Conservation (phyloP, 2,329 filamentous ascomycete genomes). For the Fusarium sacchari region DNA sequence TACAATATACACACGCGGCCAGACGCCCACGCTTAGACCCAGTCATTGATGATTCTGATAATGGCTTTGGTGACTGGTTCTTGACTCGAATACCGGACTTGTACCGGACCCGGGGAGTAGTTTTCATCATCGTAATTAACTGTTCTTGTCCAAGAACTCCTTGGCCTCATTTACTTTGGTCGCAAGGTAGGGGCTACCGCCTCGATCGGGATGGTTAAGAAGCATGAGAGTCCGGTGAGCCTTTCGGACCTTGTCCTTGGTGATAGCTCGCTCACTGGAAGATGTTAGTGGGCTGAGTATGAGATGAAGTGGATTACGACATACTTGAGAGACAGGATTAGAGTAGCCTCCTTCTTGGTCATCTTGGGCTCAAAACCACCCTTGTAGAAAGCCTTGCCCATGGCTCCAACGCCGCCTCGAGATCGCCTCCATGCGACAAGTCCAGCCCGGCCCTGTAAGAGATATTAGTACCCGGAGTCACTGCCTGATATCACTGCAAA, state of each 20-base stretch:
- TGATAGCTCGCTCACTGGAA: conserved; percentile 82
- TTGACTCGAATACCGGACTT: not conserved
- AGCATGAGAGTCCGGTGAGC: conserved; percentile 96
- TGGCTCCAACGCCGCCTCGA: conserved; percentile 77
- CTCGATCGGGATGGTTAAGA: conserved; percentile 96
- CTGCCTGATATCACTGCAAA: not conserved
- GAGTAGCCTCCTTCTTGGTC: conserved; percentile 88
- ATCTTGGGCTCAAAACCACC: conserved; percentile 97
- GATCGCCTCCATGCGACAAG: conserved; percentile 88
- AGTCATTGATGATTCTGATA: conserved; percentile 22
- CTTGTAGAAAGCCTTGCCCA: conserved; percentile 96
- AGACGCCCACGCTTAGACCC: conserved; percentile 16
- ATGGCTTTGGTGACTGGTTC: not conserved
- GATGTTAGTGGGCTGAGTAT: conserved; percentile 4
- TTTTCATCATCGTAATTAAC: conserved; percentile 29
- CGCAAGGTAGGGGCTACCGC: conserved; percentile 93
- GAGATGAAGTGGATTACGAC: conserved; percentile 18
- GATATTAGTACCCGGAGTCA: conserved; percentile 9
- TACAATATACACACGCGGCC: conserved; percentile 48
- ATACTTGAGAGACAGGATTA: conserved; percentile 92
- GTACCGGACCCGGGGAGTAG: not conserved
- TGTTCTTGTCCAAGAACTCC: conserved; percentile 85
- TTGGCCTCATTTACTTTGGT: conserved; percentile 99
- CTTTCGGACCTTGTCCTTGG: conserved; percentile 94
- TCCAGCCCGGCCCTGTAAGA: conserved; percentile 83